Percentiles rank a stretch among this genome's conserved stretches.
Conservation (phyloP, 306 rosid genomes). For the Sesbania bispinosa region DNA sequence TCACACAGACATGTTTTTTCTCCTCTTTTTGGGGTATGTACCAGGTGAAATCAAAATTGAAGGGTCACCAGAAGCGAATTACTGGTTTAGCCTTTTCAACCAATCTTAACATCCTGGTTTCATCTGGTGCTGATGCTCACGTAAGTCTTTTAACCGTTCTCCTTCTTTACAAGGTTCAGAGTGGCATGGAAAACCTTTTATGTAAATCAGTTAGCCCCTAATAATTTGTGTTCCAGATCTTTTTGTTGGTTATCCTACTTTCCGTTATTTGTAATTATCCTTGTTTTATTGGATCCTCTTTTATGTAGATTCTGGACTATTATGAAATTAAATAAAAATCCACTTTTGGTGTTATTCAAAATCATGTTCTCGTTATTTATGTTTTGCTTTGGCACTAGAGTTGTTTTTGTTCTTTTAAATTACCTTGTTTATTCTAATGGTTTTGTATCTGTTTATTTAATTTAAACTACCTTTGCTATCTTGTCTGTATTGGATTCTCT, state of each 20-base stretch:
- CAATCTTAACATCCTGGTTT: constrained; percentile 67
- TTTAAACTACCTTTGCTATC: neutral
- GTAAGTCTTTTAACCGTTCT: constrained; percentile 40
- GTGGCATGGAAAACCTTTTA: neutral
- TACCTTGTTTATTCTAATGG: neutral
- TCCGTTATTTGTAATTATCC: neutral
- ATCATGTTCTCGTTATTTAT: neutral
- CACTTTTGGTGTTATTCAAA: neutral
- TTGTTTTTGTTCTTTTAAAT: neutral
- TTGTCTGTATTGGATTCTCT: neutral
- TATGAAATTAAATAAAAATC: neutral
- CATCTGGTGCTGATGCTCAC: constrained; percentile 88
- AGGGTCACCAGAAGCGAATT: constrained; percentile 77
- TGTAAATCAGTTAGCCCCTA: neutral
- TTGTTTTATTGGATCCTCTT: neutral
- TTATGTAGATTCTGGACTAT: neutral
- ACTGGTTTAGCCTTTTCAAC: constrained; percentile 86
- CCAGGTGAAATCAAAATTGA: constrained; percentile 78
- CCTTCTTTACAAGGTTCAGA: constrained; percentile 14
- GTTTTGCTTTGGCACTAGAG: neutral
- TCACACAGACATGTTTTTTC: neutral
- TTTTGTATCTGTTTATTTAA: neutral
- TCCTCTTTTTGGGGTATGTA: constrained; percentile 12
- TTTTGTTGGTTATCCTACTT: neutral
- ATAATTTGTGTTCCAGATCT: neutral